Base-by-base conservation (phyloP, 2,329 filamentous ascomycete species). In the Fusarium sp. region DNA sequence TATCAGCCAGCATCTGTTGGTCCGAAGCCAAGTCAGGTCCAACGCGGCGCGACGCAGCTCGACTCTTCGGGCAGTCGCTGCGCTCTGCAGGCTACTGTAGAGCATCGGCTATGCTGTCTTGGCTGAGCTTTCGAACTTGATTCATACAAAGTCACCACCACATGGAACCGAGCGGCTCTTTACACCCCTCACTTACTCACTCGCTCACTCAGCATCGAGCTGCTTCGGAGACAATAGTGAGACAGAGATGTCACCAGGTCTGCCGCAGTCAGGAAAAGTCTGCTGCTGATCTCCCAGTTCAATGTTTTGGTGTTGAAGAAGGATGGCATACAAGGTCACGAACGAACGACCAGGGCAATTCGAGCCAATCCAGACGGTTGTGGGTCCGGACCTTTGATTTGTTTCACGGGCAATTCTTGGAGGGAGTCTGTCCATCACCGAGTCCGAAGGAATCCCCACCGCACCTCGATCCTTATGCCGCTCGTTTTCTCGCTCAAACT, bases 21-120 rank as follows among this genome's bases (percentile, higher is more conserved):
- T 72, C 65, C 63, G 64, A 62, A 64, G 62, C 61, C 65, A 69
- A 65, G 61, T 68, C 68, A 72, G 64, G 65, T 67, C 67, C 64
- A 68, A 55, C 69, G 73, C 69, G 67, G 70, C 73, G 69, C 69
- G 68, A 76, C 72, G 75, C 75, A 76, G 63, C 68, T 77, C 75
- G 74, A 76, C 75, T 61, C 50, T 76, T 76, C 62, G 46, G 75
- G 75, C 65, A 74, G 69, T 71, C 66, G 54, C 69, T 64, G 63
- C 67, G 58, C 58, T 69, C 61, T 67, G 61, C 68, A 73, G 55
- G 64, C 66, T 75, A 68, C 68, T 66, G 65, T 62, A 70, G 59
- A 72, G 60, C 59, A 72, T 74, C 65, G 67, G 65, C 54, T 66
- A 64, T 61, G 49, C 34, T 65, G 57, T 60, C 61, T 68, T 66